phyloP scores from a whole-genome alignment of 495 filamentous ascomycete species.

The Podospora bellae-mahoneyi region DNA sequence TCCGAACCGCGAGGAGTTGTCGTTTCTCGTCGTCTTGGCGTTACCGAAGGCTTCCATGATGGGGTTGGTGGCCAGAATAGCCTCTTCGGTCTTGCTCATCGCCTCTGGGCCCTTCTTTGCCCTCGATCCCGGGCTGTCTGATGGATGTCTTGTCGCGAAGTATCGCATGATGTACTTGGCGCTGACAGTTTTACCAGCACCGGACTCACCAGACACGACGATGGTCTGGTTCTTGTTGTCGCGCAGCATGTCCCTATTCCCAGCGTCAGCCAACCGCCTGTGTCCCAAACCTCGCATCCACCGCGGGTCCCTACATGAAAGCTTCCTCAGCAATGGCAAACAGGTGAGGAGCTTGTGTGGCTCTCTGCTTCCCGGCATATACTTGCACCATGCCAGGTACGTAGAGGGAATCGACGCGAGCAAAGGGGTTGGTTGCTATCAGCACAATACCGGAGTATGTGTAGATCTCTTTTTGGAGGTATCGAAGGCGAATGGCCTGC shows the following conservation, averaged over 20 bases:
- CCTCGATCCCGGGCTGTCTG: conserved; percentile 79
- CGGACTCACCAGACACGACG: conserved; percentile 96
- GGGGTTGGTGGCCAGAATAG: conserved; percentile 96
- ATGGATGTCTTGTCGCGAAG: conserved; percentile 95
- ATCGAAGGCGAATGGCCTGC: conserved; percentile 96
- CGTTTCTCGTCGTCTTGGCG: conserved; percentile 97
- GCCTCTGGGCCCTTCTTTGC: conserved; percentile 73
- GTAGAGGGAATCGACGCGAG: conserved; percentile 95
- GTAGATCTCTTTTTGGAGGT: conserved; percentile 99
- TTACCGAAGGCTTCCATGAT: conserved; percentile 99
- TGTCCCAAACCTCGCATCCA: conserved; percentile 38
- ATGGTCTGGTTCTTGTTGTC: conserved; percentile 96
- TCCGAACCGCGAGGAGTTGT: conserved; percentile 97
- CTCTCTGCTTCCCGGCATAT: conserved; percentile 94
- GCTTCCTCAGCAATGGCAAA: conserved; percentile 99
- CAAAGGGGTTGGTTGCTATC: conserved; percentile 98
- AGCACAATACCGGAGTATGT: conserved; percentile 98
- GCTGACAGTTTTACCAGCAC: conserved; percentile 97
- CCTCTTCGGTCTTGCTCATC: conserved; percentile 98
- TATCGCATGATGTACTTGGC: conserved; percentile 99
- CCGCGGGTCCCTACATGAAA: conserved; percentile 58
- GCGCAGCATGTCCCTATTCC: conserved; percentile 88
- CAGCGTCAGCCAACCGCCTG: conserved; percentile 7
- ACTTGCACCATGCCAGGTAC: conserved; percentile 99
- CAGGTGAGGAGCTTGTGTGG: conserved; percentile 93